Evolutionary conservation across 805 yeast species (phyloP).

Genomic region (Ogataea parapolymorpha): DNA sequence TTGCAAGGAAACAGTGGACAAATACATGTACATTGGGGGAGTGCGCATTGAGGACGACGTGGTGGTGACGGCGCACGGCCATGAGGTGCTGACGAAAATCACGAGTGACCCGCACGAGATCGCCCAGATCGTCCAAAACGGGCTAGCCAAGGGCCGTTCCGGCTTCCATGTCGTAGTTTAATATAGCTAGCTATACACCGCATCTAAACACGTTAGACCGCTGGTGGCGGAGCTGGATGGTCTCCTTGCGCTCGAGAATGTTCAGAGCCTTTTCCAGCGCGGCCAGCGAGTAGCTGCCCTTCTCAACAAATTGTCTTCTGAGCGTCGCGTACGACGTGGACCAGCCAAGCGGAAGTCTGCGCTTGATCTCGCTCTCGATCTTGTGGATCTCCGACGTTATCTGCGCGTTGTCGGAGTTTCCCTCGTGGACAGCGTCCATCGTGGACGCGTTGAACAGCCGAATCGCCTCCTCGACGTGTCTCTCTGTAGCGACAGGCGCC

Average conservation of each 20-base stretch:
- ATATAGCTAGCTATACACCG: slow-evolving; percentile 42
- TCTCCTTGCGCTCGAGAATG: slow-evolving; percentile 80
- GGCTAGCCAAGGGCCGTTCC: slow-evolving; percentile 56
- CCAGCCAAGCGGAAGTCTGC: slow-evolving; percentile 95
- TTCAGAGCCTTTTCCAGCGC: slow-evolving; percentile 81
- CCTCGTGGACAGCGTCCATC: slow-evolving; percentile 75
- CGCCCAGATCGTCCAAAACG: slow-evolving; percentile 67
- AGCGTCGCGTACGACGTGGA: slow-evolving; percentile 84
- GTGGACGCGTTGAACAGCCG: slow-evolving; percentile 94
- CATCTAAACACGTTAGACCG: slow-evolving; percentile 75
- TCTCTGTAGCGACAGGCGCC: slow-evolving; percentile 78
- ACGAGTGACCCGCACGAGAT: slow-evolving; percentile 87
- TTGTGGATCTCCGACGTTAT: slow-evolving; percentile 67
- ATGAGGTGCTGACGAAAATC: slow-evolving; percentile 75
- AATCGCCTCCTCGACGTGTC: slow-evolving; percentile 94
- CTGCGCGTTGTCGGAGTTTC: slow-evolving; percentile 50
- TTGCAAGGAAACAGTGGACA: slow-evolving; percentile 61
- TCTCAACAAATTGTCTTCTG: slow-evolving; percentile 74
- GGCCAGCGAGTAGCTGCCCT: slow-evolving; percentile 52
- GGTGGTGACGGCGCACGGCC: slow-evolving; percentile 70
- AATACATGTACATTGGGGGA: slow-evolving; percentile 91
- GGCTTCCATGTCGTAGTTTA: slow-evolving; percentile 54
- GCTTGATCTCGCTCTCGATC: slow-evolving; percentile 81
- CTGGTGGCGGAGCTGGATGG: slow-evolving; percentile 85
- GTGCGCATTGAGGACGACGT: slow-evolving; percentile 95